A percentile compares a stretch with the other conserved stretches of the same genome.
Evolutionary conservation across 2,329 filamentous ascomycete genomes (phyloP).

Genomic region (Hymenoscyphus scutula): DNA sequence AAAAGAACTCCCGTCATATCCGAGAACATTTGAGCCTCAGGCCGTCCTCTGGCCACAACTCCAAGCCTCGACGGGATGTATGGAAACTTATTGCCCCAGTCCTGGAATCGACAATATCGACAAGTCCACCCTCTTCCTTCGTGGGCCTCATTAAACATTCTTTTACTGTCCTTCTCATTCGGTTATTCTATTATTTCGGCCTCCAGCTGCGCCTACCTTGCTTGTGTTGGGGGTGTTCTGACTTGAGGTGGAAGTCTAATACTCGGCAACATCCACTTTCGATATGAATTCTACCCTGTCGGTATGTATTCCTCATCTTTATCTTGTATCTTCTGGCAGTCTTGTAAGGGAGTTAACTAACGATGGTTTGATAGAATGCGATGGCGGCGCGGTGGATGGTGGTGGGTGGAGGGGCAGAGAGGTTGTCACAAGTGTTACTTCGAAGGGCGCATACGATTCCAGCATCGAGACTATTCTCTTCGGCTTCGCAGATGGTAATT

Average conservation of each 20-base stretch:
- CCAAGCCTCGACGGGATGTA: too few species aligned
- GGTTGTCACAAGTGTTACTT: conserved; percentile 18
- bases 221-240: background rate
- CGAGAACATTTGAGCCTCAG: too few species aligned
- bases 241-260: conserved; percentile 2
- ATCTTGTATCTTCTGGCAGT: background rate
- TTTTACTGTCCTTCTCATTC: conserved; percentile 9
- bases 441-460: background rate
- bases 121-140: conserved; percentile 5
- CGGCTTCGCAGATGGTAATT: conserved; percentile 16
- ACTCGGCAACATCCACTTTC: conserved; percentile 1
- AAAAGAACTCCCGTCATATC: too few species aligned
- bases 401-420: conserved; percentile 27
- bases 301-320: conserved; percentile 20
- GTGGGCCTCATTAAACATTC: conserved; percentile 11
- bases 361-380: conserved; percentile 41
- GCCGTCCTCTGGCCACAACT: background rate
- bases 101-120: conserved; percentile 11
- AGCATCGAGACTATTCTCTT: conserved; percentile 2
- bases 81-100: too few species aligned
- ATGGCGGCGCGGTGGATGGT: conserved; percentile 40
- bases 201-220: background rate
- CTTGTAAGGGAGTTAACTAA: conserved; percentile 37
- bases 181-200: background rate
- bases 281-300: conserved; percentile 29